phyloP scores from a whole-genome alignment of 2,329 filamentous ascomycete genomes.

The Podosphaera leucotricha region DNA sequence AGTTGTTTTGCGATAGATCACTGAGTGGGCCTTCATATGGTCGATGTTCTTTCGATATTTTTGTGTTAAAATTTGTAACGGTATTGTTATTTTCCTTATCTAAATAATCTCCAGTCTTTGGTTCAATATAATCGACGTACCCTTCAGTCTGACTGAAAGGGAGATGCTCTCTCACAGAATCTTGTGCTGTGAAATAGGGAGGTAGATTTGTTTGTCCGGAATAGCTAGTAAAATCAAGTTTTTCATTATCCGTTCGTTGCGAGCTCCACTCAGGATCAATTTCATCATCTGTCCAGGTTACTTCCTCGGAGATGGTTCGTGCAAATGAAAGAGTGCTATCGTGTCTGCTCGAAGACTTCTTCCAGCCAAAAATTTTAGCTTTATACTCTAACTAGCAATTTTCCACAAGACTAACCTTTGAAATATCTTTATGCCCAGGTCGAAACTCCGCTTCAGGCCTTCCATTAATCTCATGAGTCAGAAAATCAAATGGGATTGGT shows the following conservation, averaged over 20 bases:
- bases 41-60: background rate
- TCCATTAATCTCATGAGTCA: background rate
- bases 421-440: background rate
- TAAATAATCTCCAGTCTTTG: conserved; percentile 11
- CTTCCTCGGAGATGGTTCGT: conserved; percentile 37
- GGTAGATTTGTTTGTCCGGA: conserved; percentile 39
- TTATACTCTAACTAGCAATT: background rate
- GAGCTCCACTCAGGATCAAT: conserved; percentile 28
- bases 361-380: conserved; percentile 5
- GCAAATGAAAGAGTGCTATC: conserved; percentile 38
- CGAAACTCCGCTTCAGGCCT: background rate
- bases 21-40: background rate
- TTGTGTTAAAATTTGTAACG: conserved; percentile 11
- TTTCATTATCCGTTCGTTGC: conserved; percentile 27
- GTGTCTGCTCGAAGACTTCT: conserved; percentile 22
- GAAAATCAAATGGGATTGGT: background rate
- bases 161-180: conserved; percentile 19
- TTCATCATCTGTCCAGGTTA: conserved; percentile 34
- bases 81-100: conserved; percentile 23
- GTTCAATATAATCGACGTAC: conserved; percentile 28
- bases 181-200: conserved; percentile 27
- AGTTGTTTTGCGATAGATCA: background rate
- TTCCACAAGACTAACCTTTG: background rate
- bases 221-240: conserved; percentile 34
- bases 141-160: conserved; percentile 28